Evolutionary conservation across 768 basidiomycete species (phyloP).

Genomic region (Boletus huronensis): DNA sequence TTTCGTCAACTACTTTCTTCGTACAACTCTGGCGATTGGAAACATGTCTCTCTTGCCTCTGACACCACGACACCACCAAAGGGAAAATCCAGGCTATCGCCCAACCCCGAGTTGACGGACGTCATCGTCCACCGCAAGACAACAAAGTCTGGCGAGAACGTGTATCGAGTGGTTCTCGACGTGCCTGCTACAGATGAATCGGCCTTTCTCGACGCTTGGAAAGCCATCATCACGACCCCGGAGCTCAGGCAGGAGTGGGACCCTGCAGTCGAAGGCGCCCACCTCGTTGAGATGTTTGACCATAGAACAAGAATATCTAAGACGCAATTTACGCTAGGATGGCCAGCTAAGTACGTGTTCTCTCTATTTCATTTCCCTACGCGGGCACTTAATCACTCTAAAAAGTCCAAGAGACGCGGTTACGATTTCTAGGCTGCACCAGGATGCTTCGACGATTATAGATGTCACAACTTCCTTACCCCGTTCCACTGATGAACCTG

Average conservation of each 20-base stretch:
- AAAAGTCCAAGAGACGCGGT: constrained; percentile 87
- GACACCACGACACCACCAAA: constrained; percentile 48
- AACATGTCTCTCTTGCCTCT: constrained; percentile 55
- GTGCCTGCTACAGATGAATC: constrained; percentile 56
- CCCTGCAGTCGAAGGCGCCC: constrained; percentile 83
- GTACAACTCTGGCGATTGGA: constrained; percentile 73
- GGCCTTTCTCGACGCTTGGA: constrained; percentile 72
- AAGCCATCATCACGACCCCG: constrained; percentile 76
- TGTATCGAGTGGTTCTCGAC: constrained; percentile 82
- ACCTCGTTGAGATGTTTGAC: constrained; percentile 83
- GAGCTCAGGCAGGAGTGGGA: constrained; percentile 92
- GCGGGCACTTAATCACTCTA: constrained; percentile 7
- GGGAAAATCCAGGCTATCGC: constrained; percentile 53
- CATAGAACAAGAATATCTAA: constrained; percentile 79
- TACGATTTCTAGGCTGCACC: constrained; percentile 84
- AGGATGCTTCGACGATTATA: constrained; percentile 78
- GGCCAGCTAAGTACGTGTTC: constrained; percentile 91
- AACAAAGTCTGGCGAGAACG: constrained; percentile 66
- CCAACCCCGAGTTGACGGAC: constrained; percentile 60
- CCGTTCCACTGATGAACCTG: constrained; percentile 84
- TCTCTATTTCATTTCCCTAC: neutral
- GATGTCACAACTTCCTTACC: constrained; percentile 94
- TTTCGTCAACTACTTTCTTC: constrained; percentile 79
- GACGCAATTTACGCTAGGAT: constrained; percentile 90
- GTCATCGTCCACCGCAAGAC: constrained; percentile 75